phyloP scores from a whole-genome alignment of 768 basidiomycete species.

The Suillus plorans region DNA sequence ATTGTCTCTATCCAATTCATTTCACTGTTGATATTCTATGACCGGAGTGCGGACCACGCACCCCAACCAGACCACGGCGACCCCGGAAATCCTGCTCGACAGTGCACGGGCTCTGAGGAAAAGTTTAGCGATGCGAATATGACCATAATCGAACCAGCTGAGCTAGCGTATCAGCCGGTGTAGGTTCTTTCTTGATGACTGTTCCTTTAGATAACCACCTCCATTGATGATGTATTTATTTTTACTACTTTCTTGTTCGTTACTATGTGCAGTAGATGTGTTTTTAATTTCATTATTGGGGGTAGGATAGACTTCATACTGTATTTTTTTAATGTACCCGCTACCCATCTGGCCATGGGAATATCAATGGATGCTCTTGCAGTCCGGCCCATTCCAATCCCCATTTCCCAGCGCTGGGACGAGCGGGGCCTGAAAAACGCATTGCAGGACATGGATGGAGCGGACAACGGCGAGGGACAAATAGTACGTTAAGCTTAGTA shows the following conservation, averaged over 20 bases:
- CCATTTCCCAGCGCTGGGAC: too few relatives aligned
- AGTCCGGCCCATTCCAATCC: too few relatives aligned
- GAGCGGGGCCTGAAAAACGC: too few relatives aligned
- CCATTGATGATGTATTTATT: background rate
- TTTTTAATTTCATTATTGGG: background rate
- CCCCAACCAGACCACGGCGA: constrained; percentile 2
- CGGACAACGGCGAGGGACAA: too few relatives aligned
- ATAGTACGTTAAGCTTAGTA: too few relatives aligned
- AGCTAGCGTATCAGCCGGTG: background rate
- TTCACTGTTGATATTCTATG: constrained; percentile 36
- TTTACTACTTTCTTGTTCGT: background rate
- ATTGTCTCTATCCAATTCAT: constrained; percentile 32
- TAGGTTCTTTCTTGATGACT: background rate
- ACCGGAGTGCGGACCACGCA: constrained; percentile 14
- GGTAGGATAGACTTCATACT: too few relatives aligned
- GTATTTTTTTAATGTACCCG: background rate
- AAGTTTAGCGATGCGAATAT: background rate
- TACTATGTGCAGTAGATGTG: background rate
- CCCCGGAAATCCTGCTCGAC: background rate
- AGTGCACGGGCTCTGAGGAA: too few relatives aligned
- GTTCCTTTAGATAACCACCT: background rate
- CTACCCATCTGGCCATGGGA: background rate
- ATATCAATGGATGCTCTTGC: background rate
- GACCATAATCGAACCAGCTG: background rate
- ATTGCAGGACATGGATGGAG: too few relatives aligned